phyloP scores from a whole-genome alignment of 148 eudicot genomes.

The Bassia scoparia region DNA sequence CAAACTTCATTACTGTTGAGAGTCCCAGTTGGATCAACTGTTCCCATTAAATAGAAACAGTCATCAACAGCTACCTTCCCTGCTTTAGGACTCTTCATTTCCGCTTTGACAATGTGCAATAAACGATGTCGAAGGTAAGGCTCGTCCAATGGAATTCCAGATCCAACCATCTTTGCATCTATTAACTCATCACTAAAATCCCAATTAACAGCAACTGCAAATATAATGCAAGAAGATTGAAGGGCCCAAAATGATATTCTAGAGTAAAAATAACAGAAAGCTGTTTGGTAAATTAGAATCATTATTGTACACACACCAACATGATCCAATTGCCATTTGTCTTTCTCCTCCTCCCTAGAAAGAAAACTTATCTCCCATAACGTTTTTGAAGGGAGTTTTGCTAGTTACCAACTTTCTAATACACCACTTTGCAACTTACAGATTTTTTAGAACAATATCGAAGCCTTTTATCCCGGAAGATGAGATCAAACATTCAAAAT shows the following conservation, averaged over 20 bases:
- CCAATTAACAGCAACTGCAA: conserved; percentile 56
- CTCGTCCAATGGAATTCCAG: conserved; percentile 80
- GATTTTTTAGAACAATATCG: no score
- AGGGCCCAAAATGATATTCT: conserved; percentile 2
- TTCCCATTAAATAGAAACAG: conserved; percentile 83
- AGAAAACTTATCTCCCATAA: no score
- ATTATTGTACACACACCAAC: no score
- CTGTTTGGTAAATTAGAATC: no score
- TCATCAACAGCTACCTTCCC: conserved; percentile 61
- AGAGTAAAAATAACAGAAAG: neutral
- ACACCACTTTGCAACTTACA: no score
- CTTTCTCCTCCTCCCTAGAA: no score
- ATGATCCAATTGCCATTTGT: no score
- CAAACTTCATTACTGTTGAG: conserved; percentile 69
- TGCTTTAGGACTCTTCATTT: conserved; percentile 49
- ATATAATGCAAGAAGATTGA: neutral
- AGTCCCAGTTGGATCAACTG: conserved; percentile 70
- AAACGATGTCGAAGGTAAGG: conserved; percentile 53
- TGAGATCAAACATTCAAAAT: no score
- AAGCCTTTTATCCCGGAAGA: no score
- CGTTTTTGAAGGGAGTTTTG: no score
- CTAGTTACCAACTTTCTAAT: no score
- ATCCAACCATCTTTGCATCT: conserved; percentile 52
- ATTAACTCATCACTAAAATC: conserved; percentile 39
- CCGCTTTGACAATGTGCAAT: conserved; percentile 35